phyloP scores from a whole-genome alignment of 768 basidiomycete species.

The Leccinum subgranulosum region DNA sequence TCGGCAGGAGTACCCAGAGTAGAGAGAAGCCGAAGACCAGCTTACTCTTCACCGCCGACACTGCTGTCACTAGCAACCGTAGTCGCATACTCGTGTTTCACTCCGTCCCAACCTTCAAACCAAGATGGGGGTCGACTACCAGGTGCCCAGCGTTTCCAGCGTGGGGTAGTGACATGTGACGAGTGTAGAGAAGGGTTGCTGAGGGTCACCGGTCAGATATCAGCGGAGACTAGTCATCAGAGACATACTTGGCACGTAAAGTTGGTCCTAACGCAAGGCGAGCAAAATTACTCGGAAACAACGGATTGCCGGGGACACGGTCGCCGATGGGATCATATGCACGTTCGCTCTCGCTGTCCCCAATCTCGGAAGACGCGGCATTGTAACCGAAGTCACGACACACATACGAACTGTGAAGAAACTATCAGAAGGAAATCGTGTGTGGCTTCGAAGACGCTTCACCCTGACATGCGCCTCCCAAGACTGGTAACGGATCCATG shows the following conservation, averaged over 20 bases:
- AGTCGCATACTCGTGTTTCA: slow-evolving; percentile 43
- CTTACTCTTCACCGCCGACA: slow-evolving; percentile 23
- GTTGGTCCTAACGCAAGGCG: slow-evolving; percentile 65
- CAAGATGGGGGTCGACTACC: slow-evolving; percentile 35
- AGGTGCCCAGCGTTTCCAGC: slow-evolving; percentile 25
- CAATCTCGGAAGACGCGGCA: slow-evolving; percentile 18
- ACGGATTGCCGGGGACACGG: slow-evolving; percentile 66
- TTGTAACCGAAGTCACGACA: slow-evolving; percentile 14
- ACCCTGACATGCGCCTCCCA: slow-evolving; percentile 28
- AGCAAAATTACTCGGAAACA: slow-evolving; percentile 82
- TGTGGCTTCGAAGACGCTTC: not conserved
- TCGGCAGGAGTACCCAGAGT: no score
- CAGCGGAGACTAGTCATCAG: not conserved
- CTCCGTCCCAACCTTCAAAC: slow-evolving; percentile 40
- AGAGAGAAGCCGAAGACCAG: not conserved
- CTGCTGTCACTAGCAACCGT: slow-evolving; percentile 38
- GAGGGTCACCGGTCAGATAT: not conserved
- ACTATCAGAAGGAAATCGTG: not conserved
- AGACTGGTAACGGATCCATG: slow-evolving; percentile 25
- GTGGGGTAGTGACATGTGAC: slow-evolving; percentile 10
- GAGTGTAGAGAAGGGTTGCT: slow-evolving; percentile 28
- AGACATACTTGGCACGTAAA: slow-evolving; percentile 49
- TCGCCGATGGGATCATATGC: slow-evolving; percentile 56
- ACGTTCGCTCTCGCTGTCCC: slow-evolving; percentile 28
- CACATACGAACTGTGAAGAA: slow-evolving; percentile 10